A percentile compares a stretch with the other conserved stretches of the same genome.
Evolutionary conservation across 2,329 filamentous ascomycete species (phyloP).

Genomic region (Ilyonectria robusta): DNA sequence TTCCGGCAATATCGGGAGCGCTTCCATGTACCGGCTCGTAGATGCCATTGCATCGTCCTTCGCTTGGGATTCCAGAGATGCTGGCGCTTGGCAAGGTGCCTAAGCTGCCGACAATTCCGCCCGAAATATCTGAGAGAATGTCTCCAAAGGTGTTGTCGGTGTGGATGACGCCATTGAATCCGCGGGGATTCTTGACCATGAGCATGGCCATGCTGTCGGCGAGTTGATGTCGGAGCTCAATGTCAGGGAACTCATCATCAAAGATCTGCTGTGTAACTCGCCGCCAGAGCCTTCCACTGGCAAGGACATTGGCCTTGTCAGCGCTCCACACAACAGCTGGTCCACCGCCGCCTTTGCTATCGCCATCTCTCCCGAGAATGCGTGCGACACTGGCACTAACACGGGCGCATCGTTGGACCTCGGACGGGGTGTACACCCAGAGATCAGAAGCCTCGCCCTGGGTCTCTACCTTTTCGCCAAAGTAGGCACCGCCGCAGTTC

Average conservation of each 20-base stretch:
- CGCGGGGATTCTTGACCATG: conserved; percentile 61
- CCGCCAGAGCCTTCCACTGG: conserved; percentile 64
- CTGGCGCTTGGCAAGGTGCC: conserved; percentile 62
- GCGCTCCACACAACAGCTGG: conserved; percentile 61
- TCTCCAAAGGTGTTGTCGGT: conserved; percentile 65
- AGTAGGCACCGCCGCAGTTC: conserved; percentile 66
- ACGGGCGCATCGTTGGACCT: conserved; percentile 63
- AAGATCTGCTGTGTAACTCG: conserved; percentile 58
- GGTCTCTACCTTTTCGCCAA: conserved; percentile 62
- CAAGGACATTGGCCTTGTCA: conserved; percentile 69
- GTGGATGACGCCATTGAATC: conserved; percentile 63
- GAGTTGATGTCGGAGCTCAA: conserved; percentile 61
- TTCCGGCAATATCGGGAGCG: conserved; percentile 81
- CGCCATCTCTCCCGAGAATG: conserved; percentile 44
- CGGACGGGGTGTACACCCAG: conserved; percentile 60
- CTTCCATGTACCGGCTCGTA: conserved; percentile 84
- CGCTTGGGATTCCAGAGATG: conserved; percentile 57
- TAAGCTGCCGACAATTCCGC: conserved; percentile 62
- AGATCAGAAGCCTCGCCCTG: conserved; percentile 61
- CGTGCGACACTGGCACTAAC: conserved; percentile 62
- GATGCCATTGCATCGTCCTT: conserved; percentile 73
- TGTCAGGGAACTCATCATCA: conserved; percentile 58
- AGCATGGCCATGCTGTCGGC: conserved; percentile 64
- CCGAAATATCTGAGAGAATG: conserved; percentile 61
- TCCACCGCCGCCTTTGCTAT: conserved; percentile 46